Base-by-base conservation (phyloP, 192 early-diverging fungal genomes). In the Entomortierella parvispora region DNA sequence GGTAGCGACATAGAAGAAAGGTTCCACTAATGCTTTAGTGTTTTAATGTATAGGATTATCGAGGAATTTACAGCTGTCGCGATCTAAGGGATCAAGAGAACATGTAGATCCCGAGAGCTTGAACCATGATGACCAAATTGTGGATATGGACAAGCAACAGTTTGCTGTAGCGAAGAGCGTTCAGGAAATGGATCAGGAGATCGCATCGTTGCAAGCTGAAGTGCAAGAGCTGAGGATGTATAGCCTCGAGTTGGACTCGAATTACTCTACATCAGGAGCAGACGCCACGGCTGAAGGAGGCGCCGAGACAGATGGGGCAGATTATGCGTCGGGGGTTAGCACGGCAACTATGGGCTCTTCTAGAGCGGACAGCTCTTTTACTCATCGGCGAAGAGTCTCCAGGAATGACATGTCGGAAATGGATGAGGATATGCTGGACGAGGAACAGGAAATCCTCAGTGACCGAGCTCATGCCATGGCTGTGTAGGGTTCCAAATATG, bases 401-500 rank as follows among this genome's bases (percentile, higher is more conserved):
- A 22, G 40, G 22, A 59, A n/a, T 23, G 58, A 22, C 23, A 33
- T 23, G 0, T 17, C 37, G 12, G 62, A 54, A 10, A 52, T 53
- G 33, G 65, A 62, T 33, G 65, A 55, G 12, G 37, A 12, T 0
- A 57, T 40, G 45, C 14, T 51, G 47, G 54, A 67, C n/a, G 72
- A 75, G 29, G 58, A 44, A 11, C 52, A 68, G 14, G 59, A 76
- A 25, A 49, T 68, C 32, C 32, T 74, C 0, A 62, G 59, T n/a
- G 72, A 76, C 28, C 55, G 57, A 4, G 64, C 59, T 12, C 72
- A 76, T 44, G 72, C 72, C 34, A 62, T 40, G 58, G 53, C 72
- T 20, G 72, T 76, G 72, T 75, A 75, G 56, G 71, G 55, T 43
- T 34, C 17, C 11, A n/a, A 34, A 23, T 3, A 4, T 2, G 2